Percentiles rank a stretch among this genome's conserved stretches.
Conservation (phyloP, 2,329 filamentous ascomycete genomes). For the Beauveria caledonica region DNA sequence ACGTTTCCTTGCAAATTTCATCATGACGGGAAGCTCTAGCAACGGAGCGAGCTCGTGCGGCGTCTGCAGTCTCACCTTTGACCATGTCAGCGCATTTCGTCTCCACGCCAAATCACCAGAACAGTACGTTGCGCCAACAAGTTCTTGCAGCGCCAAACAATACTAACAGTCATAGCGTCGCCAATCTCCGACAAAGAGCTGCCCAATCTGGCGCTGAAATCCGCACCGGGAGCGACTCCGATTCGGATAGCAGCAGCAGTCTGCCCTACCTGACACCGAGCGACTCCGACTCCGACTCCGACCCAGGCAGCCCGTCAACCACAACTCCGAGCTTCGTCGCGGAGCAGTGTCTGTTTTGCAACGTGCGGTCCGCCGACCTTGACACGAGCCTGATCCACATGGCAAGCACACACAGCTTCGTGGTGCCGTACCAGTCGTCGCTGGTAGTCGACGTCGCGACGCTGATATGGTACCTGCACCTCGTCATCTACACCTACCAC, state of each 20-base stretch:
- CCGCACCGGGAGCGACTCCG: neutral
- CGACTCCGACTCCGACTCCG: neutral
- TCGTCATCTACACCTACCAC: constrained; percentile 36
- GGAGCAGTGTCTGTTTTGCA: constrained; percentile 33
- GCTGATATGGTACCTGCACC: constrained; percentile 36
- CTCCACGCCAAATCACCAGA: constrained; percentile 8
- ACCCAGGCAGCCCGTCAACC: neutral
- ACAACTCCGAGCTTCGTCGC: constrained; percentile 17
- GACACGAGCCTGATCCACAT: constrained; percentile 35
- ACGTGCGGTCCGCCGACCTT: constrained; percentile 19
- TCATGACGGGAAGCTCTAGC: constrained; percentile 1
- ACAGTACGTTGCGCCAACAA: neutral
- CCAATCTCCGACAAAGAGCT: constrained; percentile 6
- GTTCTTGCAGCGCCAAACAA: too few relatives aligned
- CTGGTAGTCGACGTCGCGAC: constrained; percentile 36
- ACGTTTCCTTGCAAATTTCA: neutral
- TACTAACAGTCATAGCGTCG: constrained; percentile 2
- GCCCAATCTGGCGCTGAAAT: constrained; percentile 9
- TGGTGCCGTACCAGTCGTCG: constrained; percentile 29
- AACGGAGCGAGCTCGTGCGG: neutral
- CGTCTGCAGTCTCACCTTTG: constrained; percentile 4
- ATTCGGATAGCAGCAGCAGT: constrained; percentile 5
- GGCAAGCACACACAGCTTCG: constrained; percentile 37
- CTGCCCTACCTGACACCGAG: neutral
- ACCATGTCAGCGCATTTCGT: constrained; percentile 1